A percentile compares a stretch with the other conserved stretches of the same genome.
Evolutionary conservation across 345 rosid species (phyloP).

Genomic region (Arabidopsis suecica): DNA sequence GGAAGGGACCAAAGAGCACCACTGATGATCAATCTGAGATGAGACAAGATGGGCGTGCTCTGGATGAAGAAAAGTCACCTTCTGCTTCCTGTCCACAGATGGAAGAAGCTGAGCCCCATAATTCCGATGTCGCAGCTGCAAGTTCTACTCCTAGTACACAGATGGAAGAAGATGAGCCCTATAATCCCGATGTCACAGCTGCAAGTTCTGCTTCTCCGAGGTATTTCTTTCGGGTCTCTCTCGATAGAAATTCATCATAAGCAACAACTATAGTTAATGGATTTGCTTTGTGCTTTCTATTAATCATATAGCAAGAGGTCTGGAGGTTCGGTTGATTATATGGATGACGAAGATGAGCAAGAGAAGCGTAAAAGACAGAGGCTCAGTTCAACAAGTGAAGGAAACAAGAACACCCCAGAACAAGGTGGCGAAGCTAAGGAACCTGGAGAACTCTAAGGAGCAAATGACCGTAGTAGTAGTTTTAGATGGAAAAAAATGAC

Average conservation of each 20-base stretch:
- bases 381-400: conserved; percentile 60
- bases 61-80: conserved; percentile 73
- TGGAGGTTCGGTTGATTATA: conserved; percentile 83
- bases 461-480: conserved; percentile 31
- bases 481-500: conserved; percentile 53
- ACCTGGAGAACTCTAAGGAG: conserved; percentile 31
- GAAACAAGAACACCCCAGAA: conserved; percentile 46
- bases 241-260: conserved; percentile 6
- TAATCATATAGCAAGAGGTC: conserved; percentile 52
- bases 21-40: conserved; percentile 49
- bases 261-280: conserved; percentile 19
- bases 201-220: conserved; percentile 55
- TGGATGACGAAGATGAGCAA: conserved; percentile 83
- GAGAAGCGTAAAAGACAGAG: conserved; percentile 60
- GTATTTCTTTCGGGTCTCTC: conserved; percentile 45
- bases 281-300: conserved; percentile 16
- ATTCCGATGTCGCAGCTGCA: not conserved
- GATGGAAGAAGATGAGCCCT: too few species aligned
- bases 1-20: conserved; percentile 51
- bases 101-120: conserved; percentile 36
- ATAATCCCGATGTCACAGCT: conserved; percentile 11
- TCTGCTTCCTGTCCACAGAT: conserved; percentile 59
- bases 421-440: conserved; percentile 48
- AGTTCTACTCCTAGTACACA: conserved; percentile 38
- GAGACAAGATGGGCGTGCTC: conserved; percentile 68